A percentile compares a stretch with the other conserved stretches of the same genome.
phyloP scores from a whole-genome alignment of 768 basidiomycete species.

The Termitomyces sp. region DNA sequence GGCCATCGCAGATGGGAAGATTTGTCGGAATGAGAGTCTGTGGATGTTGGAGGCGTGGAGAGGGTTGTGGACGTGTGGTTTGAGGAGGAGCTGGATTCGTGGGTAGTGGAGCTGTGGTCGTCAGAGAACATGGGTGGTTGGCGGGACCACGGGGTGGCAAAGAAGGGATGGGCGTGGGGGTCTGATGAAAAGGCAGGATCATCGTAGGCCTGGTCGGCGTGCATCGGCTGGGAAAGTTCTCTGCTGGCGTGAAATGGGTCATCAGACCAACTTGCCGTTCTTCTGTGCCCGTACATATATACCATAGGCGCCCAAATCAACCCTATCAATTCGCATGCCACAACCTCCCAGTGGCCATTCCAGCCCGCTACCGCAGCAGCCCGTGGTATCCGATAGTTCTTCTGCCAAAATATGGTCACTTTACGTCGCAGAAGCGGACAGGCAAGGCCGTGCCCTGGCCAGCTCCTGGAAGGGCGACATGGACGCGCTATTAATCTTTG shows the following conservation, averaged over 20 bases:
- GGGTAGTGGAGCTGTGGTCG: constrained; percentile 11
- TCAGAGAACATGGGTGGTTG: constrained; percentile 15
- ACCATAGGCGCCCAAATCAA: not conserved
- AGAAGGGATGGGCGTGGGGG: constrained; percentile 44
- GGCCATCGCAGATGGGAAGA: constrained; percentile 6
- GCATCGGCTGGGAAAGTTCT: not conserved
- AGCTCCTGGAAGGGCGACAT: constrained; percentile 16
- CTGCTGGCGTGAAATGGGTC: not conserved
- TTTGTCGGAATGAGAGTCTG: constrained; percentile 9
- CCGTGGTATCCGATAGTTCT: not conserved
- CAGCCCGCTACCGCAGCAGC: not conserved
- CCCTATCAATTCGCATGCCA: not conserved
- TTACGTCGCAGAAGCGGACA: constrained; percentile 16
- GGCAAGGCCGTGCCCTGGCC: constrained; percentile 12
- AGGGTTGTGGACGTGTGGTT: constrained; percentile 15
- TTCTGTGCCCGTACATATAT: constrained; percentile 2
- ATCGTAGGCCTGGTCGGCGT: constrained; percentile 18
- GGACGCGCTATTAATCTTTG: constrained; percentile 17
- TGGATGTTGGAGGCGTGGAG: constrained; percentile 15
- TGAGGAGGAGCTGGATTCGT: constrained; percentile 10
- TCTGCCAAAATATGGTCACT: constrained; percentile 15
- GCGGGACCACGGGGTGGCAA: constrained; percentile 17
- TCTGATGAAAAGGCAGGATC: constrained; percentile 58
- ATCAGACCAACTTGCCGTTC: constrained; percentile 1
- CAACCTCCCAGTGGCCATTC: constrained; percentile 2